Evolutionary conservation across 2,329 filamentous ascomycete genomes (phyloP).

Genomic region (Colletotrichum coccodes): DNA sequence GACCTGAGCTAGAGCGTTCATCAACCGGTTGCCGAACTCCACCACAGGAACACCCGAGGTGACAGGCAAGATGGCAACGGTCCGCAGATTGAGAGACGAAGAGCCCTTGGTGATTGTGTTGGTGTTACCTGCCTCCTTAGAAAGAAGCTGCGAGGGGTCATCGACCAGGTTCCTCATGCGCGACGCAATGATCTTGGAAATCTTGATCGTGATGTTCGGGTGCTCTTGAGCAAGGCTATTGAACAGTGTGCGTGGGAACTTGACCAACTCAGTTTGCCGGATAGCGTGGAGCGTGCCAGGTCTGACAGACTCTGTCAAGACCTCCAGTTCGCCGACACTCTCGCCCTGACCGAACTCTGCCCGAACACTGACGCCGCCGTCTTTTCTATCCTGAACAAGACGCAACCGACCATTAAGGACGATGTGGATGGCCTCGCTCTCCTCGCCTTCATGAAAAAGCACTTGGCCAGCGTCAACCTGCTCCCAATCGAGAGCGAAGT

Average conservation of each 20-base stretch:
- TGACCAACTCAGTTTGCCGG: conserved; percentile 94
- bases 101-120: conserved; percentile 75
- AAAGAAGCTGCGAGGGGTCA: conserved; percentile 75
- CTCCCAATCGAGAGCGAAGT: conserved; percentile 98
- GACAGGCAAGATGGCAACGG: conserved; percentile 91
- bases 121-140: conserved; percentile 68
- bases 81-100: conserved; percentile 91
- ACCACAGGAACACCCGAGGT: conserved; percentile 92
- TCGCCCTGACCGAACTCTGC: conserved; percentile 97
- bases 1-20: conserved; percentile 89
- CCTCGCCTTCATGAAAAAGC: conserved; percentile 91
- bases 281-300: conserved; percentile 95
- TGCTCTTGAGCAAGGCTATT: conserved; percentile 98
- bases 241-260: conserved; percentile 94
- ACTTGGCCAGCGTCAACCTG: conserved; percentile 96
- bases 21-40: conserved; percentile 90
- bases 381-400: conserved; percentile 82
- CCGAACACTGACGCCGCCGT: conserved; percentile 84
- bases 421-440: conserved; percentile 98
- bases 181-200: conserved; percentile 97
- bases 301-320: conserved; percentile 93
- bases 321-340: conserved; percentile 96
- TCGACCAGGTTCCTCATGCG: conserved; percentile 92
- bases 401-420: conserved; percentile 93
- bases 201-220: conserved; percentile 97